Evolutionary conservation across 2,329 filamentous ascomycete genomes (phyloP).

Genomic region (Phaeosphaeria sp.): DNA sequence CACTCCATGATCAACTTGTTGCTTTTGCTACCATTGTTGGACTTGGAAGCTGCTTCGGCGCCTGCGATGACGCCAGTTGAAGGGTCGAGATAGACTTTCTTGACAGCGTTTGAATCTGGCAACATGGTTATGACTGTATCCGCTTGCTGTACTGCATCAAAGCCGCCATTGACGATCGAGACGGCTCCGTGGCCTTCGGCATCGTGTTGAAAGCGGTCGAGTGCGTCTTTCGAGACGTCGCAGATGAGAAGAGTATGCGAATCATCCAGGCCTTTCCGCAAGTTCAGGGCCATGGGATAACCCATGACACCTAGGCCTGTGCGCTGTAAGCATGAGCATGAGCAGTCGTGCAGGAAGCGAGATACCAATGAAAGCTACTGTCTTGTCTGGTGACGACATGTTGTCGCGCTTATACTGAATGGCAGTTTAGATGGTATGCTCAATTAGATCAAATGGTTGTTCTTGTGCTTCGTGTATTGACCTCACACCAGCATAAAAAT

Average conservation of each 20-base stretch:
- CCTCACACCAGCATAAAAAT: too few species aligned
- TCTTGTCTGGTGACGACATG: slow-evolving; percentile 29
- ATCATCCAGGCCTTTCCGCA: slow-evolving; percentile 44
- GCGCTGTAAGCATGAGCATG: slow-evolving; percentile 1
- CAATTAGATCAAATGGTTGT: neutral
- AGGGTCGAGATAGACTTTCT: slow-evolving; percentile 51
- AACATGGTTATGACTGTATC: slow-evolving; percentile 54
- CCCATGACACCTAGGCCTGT: slow-evolving; percentile 52
- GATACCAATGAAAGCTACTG: slow-evolving; percentile 34
- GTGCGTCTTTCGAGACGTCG: slow-evolving; percentile 48
- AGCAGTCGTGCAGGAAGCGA: neutral
- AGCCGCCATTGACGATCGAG: slow-evolving; percentile 45
- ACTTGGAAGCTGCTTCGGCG: slow-evolving; percentile 30
- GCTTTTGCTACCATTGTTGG: slow-evolving; percentile 37
- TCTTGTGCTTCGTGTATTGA: too few species aligned
- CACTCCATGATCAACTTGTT: slow-evolving; percentile 88
- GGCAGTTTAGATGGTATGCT: neutral
- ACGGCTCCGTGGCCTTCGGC: slow-evolving; percentile 45
- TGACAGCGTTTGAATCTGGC: slow-evolving; percentile 46
- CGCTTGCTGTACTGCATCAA: slow-evolving; percentile 48
- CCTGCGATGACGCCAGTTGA: slow-evolving; percentile 50
- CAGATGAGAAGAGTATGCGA: slow-evolving; percentile 45
- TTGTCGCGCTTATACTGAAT: neutral
- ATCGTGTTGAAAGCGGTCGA: slow-evolving; percentile 49
- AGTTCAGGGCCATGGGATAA: slow-evolving; percentile 52